These are phyloP conservation scores for Paramecium sexaurelia DNA, from an alignment of 73 alveolate species.

Conservation along the genomic window DNA sequence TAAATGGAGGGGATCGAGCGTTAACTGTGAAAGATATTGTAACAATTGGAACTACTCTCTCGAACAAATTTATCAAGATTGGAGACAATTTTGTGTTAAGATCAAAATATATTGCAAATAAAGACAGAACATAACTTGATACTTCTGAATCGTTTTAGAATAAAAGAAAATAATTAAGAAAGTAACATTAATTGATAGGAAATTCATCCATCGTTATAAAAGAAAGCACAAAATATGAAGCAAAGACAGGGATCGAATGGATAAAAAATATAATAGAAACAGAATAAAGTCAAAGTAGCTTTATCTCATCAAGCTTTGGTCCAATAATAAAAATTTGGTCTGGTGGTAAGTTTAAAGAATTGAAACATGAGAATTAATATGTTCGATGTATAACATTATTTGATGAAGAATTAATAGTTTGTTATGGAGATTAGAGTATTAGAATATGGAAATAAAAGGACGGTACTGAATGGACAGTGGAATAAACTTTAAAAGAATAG, in stretches of 20 bases:
- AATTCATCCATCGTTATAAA: not conserved
- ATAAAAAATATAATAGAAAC: not conserved
- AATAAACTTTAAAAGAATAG: not conserved
- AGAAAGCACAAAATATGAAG: conserved; percentile 14
- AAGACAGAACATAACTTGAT: not conserved
- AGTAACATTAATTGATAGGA: not conserved
- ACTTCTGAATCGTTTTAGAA: not conserved
- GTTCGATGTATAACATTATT: not conserved
- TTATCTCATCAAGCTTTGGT: not conserved
- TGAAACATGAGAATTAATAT: not conserved
- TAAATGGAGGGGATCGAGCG: conserved; percentile 12
- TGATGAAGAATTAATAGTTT: not conserved
- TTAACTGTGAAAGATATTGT: not conserved
- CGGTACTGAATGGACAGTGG: not conserved
- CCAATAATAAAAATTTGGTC: not conserved
- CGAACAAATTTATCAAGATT: not conserved
- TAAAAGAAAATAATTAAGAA: not conserved
- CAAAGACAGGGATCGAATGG: conserved; percentile 10
- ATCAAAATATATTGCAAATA: not conserved
- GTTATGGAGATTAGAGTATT: not conserved
- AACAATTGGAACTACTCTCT: not conserved
- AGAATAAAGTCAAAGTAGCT: not conserved
- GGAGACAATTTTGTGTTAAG: not conserved
- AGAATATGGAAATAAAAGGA: conserved; percentile 28
- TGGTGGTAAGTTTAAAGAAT: not conserved